These are phyloP conservation scores for Sporothrix dimorphospora DNA, from an alignment of 2,329 filamentous ascomycete genomes.

Conservation along the genomic window DNA sequence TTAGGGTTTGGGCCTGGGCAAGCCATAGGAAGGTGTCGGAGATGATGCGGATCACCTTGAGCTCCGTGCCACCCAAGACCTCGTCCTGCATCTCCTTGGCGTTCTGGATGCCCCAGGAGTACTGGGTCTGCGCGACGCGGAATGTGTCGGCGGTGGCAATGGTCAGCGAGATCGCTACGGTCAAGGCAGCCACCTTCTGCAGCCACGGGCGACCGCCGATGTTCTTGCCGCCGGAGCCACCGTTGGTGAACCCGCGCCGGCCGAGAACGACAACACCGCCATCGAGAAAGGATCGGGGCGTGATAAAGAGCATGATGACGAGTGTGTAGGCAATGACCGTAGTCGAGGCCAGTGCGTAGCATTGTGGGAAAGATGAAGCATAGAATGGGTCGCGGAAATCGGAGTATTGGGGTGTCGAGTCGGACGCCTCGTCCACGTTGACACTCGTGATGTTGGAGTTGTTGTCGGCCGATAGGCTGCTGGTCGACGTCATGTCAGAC, in stretches of 20 bases:
- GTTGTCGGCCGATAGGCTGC: slow-evolving; percentile 40
- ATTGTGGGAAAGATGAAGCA: slow-evolving; percentile 87
- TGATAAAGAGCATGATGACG: slow-evolving; percentile 91
- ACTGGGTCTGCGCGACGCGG: slow-evolving; percentile 79
- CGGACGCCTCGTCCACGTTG: slow-evolving; percentile 37
- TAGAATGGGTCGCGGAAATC: slow-evolving; percentile 88
- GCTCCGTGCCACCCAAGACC: slow-evolving; percentile 81
- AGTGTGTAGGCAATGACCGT: slow-evolving; percentile 91
- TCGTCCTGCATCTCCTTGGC: slow-evolving; percentile 72
- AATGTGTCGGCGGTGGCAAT: slow-evolving; percentile 94
- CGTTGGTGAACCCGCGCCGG: slow-evolving; percentile 80
- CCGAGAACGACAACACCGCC: slow-evolving; percentile 82
- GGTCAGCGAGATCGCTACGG: slow-evolving; percentile 81
- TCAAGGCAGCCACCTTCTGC: slow-evolving; percentile 78
- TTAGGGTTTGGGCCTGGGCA: slow-evolving; percentile 94
- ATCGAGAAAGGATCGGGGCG: slow-evolving; percentile 89
- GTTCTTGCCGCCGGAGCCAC: slow-evolving; percentile 75
- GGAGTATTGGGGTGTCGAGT: slow-evolving; percentile 51
- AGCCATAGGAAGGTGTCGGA: slow-evolving; percentile 97
- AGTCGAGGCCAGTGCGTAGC: slow-evolving; percentile 88
- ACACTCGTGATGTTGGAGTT: slow-evolving; percentile 35
- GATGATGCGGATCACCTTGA: slow-evolving; percentile 88
- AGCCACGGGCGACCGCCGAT: slow-evolving; percentile 93
- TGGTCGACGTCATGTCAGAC: slow-evolving; percentile 43
- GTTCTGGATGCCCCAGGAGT: slow-evolving; percentile 77